These are phyloP conservation scores for Oryza coarctata DNA, from an alignment of 176 grass and related monocot species.

Conservation along the genomic window DNA sequence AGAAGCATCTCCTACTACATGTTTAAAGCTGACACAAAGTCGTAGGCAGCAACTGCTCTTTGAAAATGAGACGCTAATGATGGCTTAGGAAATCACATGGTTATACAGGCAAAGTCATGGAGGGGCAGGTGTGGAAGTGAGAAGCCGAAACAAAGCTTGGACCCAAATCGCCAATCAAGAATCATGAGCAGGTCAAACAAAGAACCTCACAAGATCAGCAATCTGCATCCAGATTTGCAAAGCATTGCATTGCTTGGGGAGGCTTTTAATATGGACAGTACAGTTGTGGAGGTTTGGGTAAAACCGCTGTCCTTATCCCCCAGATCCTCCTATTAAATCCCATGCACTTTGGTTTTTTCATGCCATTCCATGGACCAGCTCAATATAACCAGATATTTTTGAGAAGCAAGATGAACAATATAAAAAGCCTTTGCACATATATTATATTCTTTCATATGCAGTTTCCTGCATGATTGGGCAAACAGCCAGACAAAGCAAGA, in stretches of 20 bases:
- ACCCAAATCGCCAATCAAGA: conserved; percentile 22
- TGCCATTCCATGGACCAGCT: conserved; percentile 17
- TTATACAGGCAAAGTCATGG: not conserved
- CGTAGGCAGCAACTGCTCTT: conserved; percentile 24
- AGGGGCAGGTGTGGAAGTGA: not conserved
- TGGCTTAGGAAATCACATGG: conserved; percentile 52
- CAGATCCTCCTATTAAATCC: conserved; percentile 2
- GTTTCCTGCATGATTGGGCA: conserved; percentile 49
- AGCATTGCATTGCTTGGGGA: not conserved
- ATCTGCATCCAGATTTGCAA: conserved; percentile 30
- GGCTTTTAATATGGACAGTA: conserved; percentile 3
- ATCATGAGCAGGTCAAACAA: conserved; percentile 30
- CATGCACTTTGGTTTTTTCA: conserved; percentile 32
- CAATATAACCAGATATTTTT: not conserved
- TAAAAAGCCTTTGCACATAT: conserved; percentile 59
- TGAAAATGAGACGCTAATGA: conserved; percentile 39
- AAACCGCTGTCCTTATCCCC: conserved; percentile 6
- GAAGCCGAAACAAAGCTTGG: not conserved
- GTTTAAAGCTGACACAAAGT: conserved; percentile 46
- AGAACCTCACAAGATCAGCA: conserved; percentile 26
- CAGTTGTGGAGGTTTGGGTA: conserved; percentile 32
- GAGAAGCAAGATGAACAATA: conserved; percentile 34
- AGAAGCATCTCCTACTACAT: conserved; percentile 25
- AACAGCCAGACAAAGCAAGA: conserved; percentile 45
- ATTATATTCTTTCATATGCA: conserved; percentile 55